Evolutionary conservation across 1,139 yeast genomes (phyloP), one percentile per base, ranked within the genome.

Genomic region (Candida sanyaensis): DNA sequence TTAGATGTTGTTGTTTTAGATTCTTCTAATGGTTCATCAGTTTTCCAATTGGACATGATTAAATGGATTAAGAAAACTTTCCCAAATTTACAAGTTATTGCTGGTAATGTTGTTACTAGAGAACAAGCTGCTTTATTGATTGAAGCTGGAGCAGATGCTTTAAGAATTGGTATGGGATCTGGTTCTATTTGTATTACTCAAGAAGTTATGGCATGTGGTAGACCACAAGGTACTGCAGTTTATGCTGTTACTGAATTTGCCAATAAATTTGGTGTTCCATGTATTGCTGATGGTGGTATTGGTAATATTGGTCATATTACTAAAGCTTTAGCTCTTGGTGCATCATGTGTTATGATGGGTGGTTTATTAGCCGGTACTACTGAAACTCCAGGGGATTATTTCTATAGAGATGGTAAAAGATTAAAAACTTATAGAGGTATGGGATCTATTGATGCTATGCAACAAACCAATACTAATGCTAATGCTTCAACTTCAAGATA

Each of bases 151-250:
- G 97, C 96, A 49, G 99, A 93, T 72, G 99, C 92, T 68, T 81
- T 93, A 64, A 91, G 98, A 81, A 92, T 93, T 59, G 99, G 99
- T 77, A 93, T 93, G 99, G 99, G 99, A 64, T 90, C 98, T 39
- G 99, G 99, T 65, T 90, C 97, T 51, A 93, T 93, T 66, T 93
- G 98, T 81, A 95, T 93, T 66, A 93, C 99, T 50, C 99, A 95
- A 78, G 99, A 93, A 77, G 99, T 93, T 52, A 93, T 93, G 99
- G 99, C 99, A 45, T 96, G 97, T 77, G 99, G 99, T 75, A 92
- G 99, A 81, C 99, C 99, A 52, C 99, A 95, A 80, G 99, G 98
- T 75, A 89, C 97, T 54, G 97, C 97, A 52, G 96, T 90, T 48
- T 89, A 81, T 77, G 84, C 83, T 54, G 97, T 90, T 45, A 78